Base-by-base conservation (phyloP, 805 yeast genomes). In the Candida berthetii region DNA sequence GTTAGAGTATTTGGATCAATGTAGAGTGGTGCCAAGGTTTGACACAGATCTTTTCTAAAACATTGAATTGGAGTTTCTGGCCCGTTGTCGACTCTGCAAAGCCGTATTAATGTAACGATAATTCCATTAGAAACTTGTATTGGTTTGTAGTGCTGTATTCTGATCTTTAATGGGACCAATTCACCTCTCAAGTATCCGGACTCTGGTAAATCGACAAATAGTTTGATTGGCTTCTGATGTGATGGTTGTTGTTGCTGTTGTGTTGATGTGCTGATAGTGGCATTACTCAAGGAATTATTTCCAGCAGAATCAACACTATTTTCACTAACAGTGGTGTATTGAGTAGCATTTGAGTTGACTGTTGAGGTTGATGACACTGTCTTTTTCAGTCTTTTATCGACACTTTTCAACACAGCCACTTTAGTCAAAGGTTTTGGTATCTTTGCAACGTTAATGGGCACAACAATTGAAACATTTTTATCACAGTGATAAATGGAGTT, bases 141-240 rank as follows among this genome's bases (percentile, higher is more conserved):
- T 43, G 78, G 75, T 58, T 84, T 82, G 48, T 83, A 74, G 58
- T 89, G 96, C 37, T 76, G 69, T 34, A 89, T 67, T 22, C 69
- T 61, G 25, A 90, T 64, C 50, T 78, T 80, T 11, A 90, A 73
- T 1, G 95, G 93, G 1, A 90, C 76, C 2, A 72, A 56, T 54
- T 89, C 96, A 19, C 96, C 96, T 27, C 89, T 70, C 1, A 85
- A 62, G 53, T 72, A 88, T 0, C 96, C 97, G 32, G 82, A 66
- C 34, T 74, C 72, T 1, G 87, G 72, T 6, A 73, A 44, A 24
- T 68, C 67, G 7, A 79, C 73, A 4, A 68, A 53, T 32, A 76
- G 58, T 36, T 57, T 66, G 3, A 73, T 69, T 5, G 64, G 58
- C 31, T 50, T 55, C 38, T 18, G 52, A 42, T 20, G 24, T 40